phyloP scores from a whole-genome alignment of 768 basidiomycete species.

The Serendipita indica region DNA sequence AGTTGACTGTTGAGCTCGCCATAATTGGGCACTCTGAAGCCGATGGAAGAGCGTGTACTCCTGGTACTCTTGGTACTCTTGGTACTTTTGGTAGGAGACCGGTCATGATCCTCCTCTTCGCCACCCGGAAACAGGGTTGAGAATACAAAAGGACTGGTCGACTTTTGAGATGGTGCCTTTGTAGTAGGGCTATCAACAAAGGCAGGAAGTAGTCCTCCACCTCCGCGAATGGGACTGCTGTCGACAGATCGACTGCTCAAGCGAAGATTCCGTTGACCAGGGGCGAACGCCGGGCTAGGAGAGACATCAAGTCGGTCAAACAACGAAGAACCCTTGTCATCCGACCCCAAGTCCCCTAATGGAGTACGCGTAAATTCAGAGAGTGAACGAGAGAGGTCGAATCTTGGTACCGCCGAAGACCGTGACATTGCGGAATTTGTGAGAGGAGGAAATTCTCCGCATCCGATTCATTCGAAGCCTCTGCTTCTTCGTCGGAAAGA shows the following conservation, averaged over 20 bases:
- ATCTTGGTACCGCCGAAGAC: neutral
- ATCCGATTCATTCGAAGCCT: neutral
- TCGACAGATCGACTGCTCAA: neutral
- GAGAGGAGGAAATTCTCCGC: conserved; percentile 1
- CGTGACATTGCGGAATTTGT: neutral
- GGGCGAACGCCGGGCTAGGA: neutral
- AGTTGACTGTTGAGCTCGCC: neutral
- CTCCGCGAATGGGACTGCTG: too few relatives aligned
- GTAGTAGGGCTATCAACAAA: neutral
- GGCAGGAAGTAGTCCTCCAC: conserved; percentile 6
- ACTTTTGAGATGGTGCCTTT: neutral
- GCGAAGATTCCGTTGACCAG: neutral
- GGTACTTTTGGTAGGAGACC: neutral
- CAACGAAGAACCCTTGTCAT: neutral
- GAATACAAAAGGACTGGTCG: conserved; percentile 3
- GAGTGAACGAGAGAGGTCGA: neutral
- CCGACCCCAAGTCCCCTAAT: neutral
- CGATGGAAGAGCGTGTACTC: neutral
- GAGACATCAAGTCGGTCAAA: neutral
- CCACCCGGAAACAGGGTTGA: neutral
- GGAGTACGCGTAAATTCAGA: neutral
- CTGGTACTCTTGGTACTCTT: neutral
- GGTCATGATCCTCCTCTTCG: neutral
- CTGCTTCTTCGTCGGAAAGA: neutral
- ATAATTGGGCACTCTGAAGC: neutral